Conservation (phyloP, 2,329 filamentous ascomycete species). For the Trichoderma sp. region DNA sequence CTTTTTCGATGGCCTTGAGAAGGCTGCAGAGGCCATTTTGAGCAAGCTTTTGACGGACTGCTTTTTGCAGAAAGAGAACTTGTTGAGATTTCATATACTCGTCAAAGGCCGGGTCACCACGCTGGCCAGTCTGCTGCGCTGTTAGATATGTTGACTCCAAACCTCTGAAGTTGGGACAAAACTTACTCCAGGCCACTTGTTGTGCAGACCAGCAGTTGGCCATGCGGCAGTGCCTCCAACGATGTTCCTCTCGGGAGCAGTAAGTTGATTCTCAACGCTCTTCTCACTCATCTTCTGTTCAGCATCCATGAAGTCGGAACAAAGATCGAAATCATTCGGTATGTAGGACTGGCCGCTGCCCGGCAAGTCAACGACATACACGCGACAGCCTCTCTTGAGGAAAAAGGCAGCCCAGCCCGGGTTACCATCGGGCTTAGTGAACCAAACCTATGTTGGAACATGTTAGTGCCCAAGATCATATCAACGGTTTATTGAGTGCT, state of each 20-base stretch:
- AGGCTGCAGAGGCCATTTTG: conserved; percentile 41
- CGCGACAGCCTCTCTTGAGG: conserved; percentile 39
- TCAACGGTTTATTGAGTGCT: background rate
- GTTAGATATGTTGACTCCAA: background rate
- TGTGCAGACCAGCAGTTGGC: conserved; percentile 31
- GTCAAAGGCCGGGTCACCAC: conserved; percentile 49
- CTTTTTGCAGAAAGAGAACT: conserved; percentile 32
- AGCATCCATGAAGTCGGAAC: background rate
- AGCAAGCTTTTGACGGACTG: conserved; percentile 33
- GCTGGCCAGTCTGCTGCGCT: conserved; percentile 32
- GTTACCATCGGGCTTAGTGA: conserved; percentile 47
- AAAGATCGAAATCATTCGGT: conserved; percentile 22
- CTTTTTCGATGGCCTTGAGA: conserved; percentile 42
- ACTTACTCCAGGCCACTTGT: conserved; percentile 41
- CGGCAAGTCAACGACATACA: conserved; percentile 46
- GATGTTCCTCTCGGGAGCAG: conserved; percentile 27
- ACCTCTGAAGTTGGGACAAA: background rate
- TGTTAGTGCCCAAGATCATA: background rate
- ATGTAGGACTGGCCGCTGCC: conserved; percentile 38
- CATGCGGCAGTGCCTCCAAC: conserved; percentile 22
- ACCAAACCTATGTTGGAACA: conserved; percentile 35
- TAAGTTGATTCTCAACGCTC: conserved; percentile 33
- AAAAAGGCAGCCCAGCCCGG: conserved; percentile 49
- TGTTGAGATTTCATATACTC: conserved; percentile 46
- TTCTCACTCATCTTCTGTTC: background rate